Conservation (phyloP, 169 alveolate species). For the Plasmodium cynomolgi region DNA sequence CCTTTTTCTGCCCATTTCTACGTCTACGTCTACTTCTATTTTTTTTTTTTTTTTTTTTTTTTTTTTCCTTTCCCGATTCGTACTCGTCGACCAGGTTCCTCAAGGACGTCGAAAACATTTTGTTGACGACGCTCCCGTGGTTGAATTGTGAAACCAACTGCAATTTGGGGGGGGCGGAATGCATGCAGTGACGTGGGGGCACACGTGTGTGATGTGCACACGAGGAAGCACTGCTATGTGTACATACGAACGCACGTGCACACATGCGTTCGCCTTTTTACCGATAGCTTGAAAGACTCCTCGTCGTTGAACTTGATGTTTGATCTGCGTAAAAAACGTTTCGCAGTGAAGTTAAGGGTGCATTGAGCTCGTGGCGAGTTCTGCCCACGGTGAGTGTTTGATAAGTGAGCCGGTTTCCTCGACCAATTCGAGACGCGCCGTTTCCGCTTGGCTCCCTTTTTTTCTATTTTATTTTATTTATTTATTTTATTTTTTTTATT, state of each 20-base stretch:
- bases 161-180: background rate
- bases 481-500: slow-evolving; percentile 12
- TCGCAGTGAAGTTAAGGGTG: background rate
- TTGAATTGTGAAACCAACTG: slow-evolving; percentile 33
- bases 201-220: background rate
- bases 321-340: slow-evolving; percentile 12
- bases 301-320: slow-evolving; percentile 50
- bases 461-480: background rate
- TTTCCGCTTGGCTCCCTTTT: background rate
- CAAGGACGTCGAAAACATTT: slow-evolving; percentile 26
- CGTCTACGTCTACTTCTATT: background rate
- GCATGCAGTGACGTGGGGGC: background rate
- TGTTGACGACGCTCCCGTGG: slow-evolving; percentile 57
- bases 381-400: background rate
- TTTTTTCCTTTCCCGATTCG: background rate
- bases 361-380: background rate
- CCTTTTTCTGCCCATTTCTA: background rate
- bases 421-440: background rate
- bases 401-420: background rate
- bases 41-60: background rate
- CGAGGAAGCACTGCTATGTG: background rate
- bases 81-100: slow-evolving; percentile 30
- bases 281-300: slow-evolving; percentile 57
- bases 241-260: background rate
- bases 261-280: background rate